phyloP scores from a whole-genome alignment of 192 early-diverging fungal genomes.

The Coemansia javaensis region DNA sequence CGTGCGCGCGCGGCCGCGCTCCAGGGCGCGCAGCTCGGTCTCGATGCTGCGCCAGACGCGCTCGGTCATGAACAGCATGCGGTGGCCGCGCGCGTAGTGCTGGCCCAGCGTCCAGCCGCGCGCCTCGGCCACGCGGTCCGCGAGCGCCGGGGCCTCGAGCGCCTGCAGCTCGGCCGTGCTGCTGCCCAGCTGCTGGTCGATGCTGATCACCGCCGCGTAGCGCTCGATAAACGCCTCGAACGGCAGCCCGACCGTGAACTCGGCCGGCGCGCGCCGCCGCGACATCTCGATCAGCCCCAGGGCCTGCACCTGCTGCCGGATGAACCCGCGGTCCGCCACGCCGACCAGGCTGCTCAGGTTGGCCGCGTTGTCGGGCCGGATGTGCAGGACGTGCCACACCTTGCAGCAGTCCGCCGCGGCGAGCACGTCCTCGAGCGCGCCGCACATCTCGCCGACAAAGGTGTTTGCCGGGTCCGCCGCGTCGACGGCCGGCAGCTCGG shows the following conservation, averaged over 20 bases:
- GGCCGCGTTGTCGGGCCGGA: slow-evolving; percentile 61
- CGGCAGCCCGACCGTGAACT: slow-evolving; percentile 65
- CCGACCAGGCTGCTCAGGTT: slow-evolving; percentile 22
- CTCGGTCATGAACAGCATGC: slow-evolving; percentile 60
- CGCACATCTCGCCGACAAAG: slow-evolving; percentile 54
- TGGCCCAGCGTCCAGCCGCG: slow-evolving; percentile 51
- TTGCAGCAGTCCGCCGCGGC: slow-evolving; percentile 71
- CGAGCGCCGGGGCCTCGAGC: slow-evolving; percentile 11
- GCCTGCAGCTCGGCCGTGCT: neutral
- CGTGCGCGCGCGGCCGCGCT: slow-evolving; percentile 22
- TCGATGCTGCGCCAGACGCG: slow-evolving; percentile 65
- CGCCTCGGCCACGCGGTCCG: slow-evolving; percentile 23
- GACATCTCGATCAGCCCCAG: slow-evolving; percentile 70
- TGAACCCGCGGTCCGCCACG: slow-evolving; percentile 55
- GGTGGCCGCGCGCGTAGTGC: slow-evolving; percentile 52
- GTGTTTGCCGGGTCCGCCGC: slow-evolving; percentile 38
- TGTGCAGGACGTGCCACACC: slow-evolving; percentile 79
- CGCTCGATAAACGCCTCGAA: slow-evolving; percentile 70
- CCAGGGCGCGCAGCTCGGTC: slow-evolving; percentile 53
- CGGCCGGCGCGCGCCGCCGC: slow-evolving; percentile 56
- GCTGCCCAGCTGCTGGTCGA: neutral
- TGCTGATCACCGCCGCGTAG: slow-evolving; percentile 57
- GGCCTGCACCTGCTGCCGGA: slow-evolving; percentile 66
- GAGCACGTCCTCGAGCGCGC: slow-evolving; percentile 73
- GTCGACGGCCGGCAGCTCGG: slow-evolving; percentile 16